Evolutionary conservation across 1,139 yeast genomes (phyloP).

Genomic region (Magnusiomyces magnusii): DNA sequence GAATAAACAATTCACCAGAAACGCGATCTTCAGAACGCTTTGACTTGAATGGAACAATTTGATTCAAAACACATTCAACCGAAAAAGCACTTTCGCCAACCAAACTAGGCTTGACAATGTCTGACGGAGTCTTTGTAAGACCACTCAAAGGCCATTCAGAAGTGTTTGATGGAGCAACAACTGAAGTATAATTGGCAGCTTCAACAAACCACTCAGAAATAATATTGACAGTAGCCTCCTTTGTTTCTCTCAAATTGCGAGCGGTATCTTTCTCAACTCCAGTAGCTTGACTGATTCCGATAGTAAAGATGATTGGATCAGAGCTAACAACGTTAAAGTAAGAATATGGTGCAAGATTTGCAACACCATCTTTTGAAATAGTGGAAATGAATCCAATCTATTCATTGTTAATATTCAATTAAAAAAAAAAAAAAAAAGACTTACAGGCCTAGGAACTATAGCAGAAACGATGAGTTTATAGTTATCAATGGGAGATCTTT

Average conservation of each 20-base stretch:
- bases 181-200: constrained; percentile 50
- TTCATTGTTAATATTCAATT: not conserved
- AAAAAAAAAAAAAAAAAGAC: not conserved
- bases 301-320: constrained; percentile 53
- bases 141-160: constrained; percentile 54
- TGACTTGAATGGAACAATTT: constrained; percentile 42
- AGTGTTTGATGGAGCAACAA: constrained; percentile 42
- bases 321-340: constrained; percentile 43
- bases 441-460: constrained; percentile 46
- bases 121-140: constrained; percentile 42
- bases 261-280: constrained; percentile 45
- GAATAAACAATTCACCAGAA: constrained; percentile 40
- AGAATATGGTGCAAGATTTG: constrained; percentile 54
- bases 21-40: constrained; percentile 33
- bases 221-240: constrained; percentile 51
- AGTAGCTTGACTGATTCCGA: constrained; percentile 42
- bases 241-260: constrained; percentile 43
- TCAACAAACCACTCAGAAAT: constrained; percentile 59
- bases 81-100: constrained; percentile 59
- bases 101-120: constrained; percentile 45
- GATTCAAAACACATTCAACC: constrained; percentile 46
- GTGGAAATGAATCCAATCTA: constrained; percentile 48
- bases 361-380: constrained; percentile 37
- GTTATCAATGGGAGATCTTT: constrained; percentile 40
- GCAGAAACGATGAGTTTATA: constrained; percentile 46